A percentile compares a stretch with the other conserved stretches of the same genome.
These are phyloP conservation scores for Psilocybe cubensis DNA, from an alignment of 768 basidiomycete genomes.

Conservation along the genomic window DNA sequence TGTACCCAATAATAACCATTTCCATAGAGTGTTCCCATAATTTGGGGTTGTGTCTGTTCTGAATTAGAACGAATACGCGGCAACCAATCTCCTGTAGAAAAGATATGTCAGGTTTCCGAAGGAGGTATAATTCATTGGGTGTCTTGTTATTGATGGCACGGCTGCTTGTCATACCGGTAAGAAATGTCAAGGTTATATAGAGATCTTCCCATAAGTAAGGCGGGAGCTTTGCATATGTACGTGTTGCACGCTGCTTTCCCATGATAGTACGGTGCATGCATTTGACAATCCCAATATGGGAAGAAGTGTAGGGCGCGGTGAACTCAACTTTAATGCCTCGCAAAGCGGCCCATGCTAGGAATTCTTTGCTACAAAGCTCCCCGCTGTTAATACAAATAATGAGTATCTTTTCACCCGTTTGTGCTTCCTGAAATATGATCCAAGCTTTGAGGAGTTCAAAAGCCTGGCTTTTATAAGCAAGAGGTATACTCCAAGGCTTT, in stretches of 20 bases:
- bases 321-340: conserved; percentile 14
- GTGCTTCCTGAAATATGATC: conserved; percentile 22
- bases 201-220: conserved; percentile 36
- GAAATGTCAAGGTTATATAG: conserved; percentile 29
- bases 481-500: conserved; percentile 33
- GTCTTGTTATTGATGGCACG: conserved; percentile 6
- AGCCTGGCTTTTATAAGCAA: conserved; percentile 30
- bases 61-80: conserved; percentile 13
- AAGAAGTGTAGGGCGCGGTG: conserved; percentile 34
- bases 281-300: conserved; percentile 39
- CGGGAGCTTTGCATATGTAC: conserved; percentile 25
- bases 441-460: conserved; percentile 28
- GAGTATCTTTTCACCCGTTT: conserved; percentile 20
- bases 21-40: conserved; percentile 21
- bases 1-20: conserved; percentile 23
- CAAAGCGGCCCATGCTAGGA: conserved; percentile 18
- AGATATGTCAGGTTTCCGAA: conserved; percentile 23
- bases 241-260: conserved; percentile 32
- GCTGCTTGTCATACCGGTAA: conserved; percentile 19
- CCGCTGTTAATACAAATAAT: conserved; percentile 23
- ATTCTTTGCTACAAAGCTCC: conserved; percentile 21
- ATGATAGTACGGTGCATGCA: conserved; percentile 38
- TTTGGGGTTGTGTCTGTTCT: conserved; percentile 28
- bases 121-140: conserved; percentile 22
- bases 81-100: conserved; percentile 34